Evolutionary conservation across 148 eudicot genomes (phyloP), one percentile per base, ranked within the genome.

Genomic region (Camellia granthamiana): DNA sequence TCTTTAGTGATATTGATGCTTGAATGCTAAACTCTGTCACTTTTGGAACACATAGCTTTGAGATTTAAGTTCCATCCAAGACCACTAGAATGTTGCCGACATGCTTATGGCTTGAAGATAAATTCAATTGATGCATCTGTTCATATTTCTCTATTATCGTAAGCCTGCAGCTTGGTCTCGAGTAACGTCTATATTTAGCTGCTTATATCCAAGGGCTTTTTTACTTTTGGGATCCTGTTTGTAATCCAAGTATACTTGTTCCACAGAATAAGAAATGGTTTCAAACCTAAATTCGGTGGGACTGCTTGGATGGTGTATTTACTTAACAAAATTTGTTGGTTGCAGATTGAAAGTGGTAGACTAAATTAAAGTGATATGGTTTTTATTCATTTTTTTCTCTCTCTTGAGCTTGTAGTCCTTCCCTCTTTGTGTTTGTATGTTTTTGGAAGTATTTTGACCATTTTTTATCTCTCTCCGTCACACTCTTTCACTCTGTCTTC

Each of bases 291-390:
- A 69, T 69, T 69, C 21, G 3, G 16, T 12, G 6, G 55, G 55
- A 30, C 52, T 69, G 51, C 55, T 51, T 7, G 55, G 60, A 46
- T 46, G 74, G 23, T 46, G 55, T 44, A 18, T 70, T 70, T 0
- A 46, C n/a, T 46, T 7, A n/a, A 18, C 72, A 16, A 42, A 43
- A 69, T 47, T 44, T 43, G 21, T 69, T 42, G 3, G 21, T 69
- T 62, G 30, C 23, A 23, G 69, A 65, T 65, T 65, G 16, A 21
- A 21, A 64, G 23, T 69, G 2, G 49, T 69, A 67, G 70, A 67
- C 73, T 46, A 43, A 69, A 69, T 46, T 69, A 42, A 69, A 69
- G 54, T 69, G 54, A 18, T 47, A 68, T 41, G 21, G 30, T 69
- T 15, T 69, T 43, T 69, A 42, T 56, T 12, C 14, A 3, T 56